Conservation (phyloP, 352 stramenopile species). For the Phytophthora sansomeana region DNA sequence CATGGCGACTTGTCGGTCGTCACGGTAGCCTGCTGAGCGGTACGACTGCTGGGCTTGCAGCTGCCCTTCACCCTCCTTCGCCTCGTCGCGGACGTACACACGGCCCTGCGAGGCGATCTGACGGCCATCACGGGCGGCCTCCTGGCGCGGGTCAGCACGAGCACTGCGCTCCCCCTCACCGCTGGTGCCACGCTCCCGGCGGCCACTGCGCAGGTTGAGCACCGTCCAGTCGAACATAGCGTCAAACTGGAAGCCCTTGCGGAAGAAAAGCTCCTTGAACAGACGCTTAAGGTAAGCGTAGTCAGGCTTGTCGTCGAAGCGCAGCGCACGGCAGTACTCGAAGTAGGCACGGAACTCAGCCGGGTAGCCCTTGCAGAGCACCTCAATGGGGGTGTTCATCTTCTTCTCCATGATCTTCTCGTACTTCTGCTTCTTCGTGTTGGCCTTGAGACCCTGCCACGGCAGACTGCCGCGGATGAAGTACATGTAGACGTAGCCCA, state of each 20-base stretch:
- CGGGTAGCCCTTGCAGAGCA: constrained; percentile 95
- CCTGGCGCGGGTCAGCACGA: constrained; percentile 65
- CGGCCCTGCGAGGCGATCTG: constrained; percentile 66
- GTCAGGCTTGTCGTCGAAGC: constrained; percentile 91
- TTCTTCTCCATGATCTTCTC: constrained; percentile 99
- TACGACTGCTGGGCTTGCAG: constrained; percentile 59
- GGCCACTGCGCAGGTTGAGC: constrained; percentile 84
- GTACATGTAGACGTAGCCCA: constrained; percentile 96
- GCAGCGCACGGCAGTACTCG: constrained; percentile 90
- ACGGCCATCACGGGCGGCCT: constrained; percentile 52
- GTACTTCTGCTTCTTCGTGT: constrained; percentile 96
- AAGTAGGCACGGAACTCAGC: constrained; percentile 98
- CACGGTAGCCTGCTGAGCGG: constrained; percentile 58
- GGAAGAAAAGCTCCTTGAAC: constrained; percentile 99
- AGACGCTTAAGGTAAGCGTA: constrained; percentile 94
- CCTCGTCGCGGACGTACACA: constrained; percentile 73
- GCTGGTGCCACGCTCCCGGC: constrained; percentile 67
- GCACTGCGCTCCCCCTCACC: constrained; percentile 73
- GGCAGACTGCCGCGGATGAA: constrained; percentile 95
- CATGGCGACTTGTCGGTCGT: constrained; percentile 58
- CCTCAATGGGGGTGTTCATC: constrained; percentile 94
- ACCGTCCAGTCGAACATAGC: constrained; percentile 99
- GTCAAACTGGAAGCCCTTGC: constrained; percentile 99
- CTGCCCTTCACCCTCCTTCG: constrained; percentile 67
- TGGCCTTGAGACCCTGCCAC: constrained; percentile 98